phyloP scores from a whole-genome alignment of 1,139 yeast genomes.

The Meyerozyma carpophila region DNA sequence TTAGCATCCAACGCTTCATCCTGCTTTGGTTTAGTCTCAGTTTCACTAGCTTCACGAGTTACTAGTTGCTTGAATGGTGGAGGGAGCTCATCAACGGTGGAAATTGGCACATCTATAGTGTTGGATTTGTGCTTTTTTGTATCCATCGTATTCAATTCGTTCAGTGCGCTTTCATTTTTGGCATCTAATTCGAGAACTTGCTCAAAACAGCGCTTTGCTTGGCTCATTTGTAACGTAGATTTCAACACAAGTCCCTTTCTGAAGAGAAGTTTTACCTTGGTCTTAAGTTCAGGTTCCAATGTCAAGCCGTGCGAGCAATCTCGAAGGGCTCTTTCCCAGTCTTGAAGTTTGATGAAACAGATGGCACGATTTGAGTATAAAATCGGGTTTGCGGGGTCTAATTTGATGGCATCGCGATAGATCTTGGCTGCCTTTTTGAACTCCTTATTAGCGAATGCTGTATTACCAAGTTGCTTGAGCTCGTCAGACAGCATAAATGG shows the following conservation, averaged over 20 bases:
- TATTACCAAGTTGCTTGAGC: slow-evolving; percentile 57
- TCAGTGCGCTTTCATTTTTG: slow-evolving; percentile 27
- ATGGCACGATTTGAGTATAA: slow-evolving; percentile 79
- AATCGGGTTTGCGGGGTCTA: slow-evolving; percentile 55
- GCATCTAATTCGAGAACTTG: slow-evolving; percentile 45
- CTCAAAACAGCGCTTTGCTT: slow-evolving; percentile 32
- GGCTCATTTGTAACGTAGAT: slow-evolving; percentile 22
- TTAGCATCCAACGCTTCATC: not conserved
- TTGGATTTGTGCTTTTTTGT: slow-evolving; percentile 7
- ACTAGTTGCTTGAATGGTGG: slow-evolving; percentile 16
- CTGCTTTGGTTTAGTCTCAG: not conserved
- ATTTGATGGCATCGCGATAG: slow-evolving; percentile 61
- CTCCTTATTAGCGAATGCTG: slow-evolving; percentile 51
- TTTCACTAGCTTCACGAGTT: not conserved
- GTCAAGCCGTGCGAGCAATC: slow-evolving; percentile 59
- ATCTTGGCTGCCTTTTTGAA: slow-evolving; percentile 53
- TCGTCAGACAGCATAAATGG: slow-evolving; percentile 14
- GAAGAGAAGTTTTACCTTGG: slow-evolving; percentile 49
- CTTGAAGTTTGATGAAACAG: slow-evolving; percentile 53
- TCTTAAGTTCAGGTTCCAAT: slow-evolving; percentile 24
- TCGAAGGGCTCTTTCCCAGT: slow-evolving; percentile 51
- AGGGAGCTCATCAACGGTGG: slow-evolving; percentile 48
- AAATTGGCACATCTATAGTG: slow-evolving; percentile 17
- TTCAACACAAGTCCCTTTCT: slow-evolving; percentile 49
- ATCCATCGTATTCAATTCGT: slow-evolving; percentile 17